Conservation (phyloP, 1,284 basidiomycete genomes). For the Fomitopsis pinicola region DNA sequence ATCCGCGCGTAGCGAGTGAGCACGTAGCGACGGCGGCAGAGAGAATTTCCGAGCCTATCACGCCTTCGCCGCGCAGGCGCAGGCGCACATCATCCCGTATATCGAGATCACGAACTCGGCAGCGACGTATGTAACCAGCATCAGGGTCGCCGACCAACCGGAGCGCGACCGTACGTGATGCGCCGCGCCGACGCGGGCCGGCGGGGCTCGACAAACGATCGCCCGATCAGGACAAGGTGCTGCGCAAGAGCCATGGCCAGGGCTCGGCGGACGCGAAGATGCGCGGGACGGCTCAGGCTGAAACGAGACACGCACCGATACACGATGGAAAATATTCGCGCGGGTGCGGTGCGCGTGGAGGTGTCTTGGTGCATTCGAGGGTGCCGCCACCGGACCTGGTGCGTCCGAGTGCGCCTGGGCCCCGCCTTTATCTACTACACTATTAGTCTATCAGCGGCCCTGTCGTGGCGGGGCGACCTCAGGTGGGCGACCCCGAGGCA, state of each 20-base stretch:
- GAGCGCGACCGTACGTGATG: background rate
- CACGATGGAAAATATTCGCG: background rate
- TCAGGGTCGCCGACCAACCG: background rate
- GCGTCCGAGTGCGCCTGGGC: background rate
- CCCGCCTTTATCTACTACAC: background rate
- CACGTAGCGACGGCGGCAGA: too few relatives aligned
- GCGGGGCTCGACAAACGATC: background rate
- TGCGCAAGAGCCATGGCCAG: too few relatives aligned
- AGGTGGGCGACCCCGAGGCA: too few relatives aligned
- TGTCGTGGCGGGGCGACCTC: background rate
- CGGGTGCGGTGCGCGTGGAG: background rate
- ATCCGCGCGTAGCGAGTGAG: too few relatives aligned
- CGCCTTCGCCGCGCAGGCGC: too few relatives aligned
- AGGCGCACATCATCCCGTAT: too few relatives aligned
- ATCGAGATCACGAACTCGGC: background rate
- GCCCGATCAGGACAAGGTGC: background rate
- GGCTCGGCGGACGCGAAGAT: background rate
- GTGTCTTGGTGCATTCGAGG: background rate
- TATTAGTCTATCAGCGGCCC: background rate
- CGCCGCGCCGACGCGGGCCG: background rate
- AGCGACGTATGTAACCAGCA: background rate
- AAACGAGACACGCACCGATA: too few relatives aligned
- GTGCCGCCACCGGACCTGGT: background rate
- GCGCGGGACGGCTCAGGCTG: background rate
- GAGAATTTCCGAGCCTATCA: too few relatives aligned